A percentile compares a stretch with the other conserved stretches of the same genome.
These are phyloP conservation scores for Corymbia citriodora DNA, from an alignment of 441 rosid species.

Conservation along the genomic window DNA sequence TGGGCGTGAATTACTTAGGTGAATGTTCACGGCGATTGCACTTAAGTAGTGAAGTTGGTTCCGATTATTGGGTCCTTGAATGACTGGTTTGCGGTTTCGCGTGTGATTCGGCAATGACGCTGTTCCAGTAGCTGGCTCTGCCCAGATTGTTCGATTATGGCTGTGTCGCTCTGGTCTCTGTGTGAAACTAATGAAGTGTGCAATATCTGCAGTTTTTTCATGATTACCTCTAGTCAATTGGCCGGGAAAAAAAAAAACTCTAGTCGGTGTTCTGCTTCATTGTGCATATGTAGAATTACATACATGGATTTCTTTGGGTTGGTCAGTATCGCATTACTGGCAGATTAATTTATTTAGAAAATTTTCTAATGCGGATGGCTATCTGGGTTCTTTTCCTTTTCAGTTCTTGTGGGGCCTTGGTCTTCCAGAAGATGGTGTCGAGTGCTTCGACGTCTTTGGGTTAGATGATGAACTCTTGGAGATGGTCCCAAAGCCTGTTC, in stretches of 20 bases:
- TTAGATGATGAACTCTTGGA: conserved; percentile 80
- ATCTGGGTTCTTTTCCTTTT: conserved; percentile 5
- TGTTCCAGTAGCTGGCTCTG: not conserved
- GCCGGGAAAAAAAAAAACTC: not conserved
- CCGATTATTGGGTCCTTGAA: not conserved
- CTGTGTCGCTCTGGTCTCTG: not conserved
- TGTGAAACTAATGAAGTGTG: not conserved
- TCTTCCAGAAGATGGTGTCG: conserved; percentile 52
- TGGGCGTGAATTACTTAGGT: not conserved
- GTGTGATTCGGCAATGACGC: not conserved
- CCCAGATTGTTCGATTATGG: not conserved
- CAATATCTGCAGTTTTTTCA: not conserved
- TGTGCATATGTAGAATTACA: not conserved
- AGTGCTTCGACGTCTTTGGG: conserved; percentile 85
- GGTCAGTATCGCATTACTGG: not conserved
- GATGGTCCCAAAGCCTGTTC: conserved; percentile 87
- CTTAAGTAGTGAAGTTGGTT: not conserved
- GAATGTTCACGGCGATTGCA: not conserved
- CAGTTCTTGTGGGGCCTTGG: conserved; percentile 93
- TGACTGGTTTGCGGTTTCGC: not conserved
- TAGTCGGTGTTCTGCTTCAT: not conserved
- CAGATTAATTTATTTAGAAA: not conserved
- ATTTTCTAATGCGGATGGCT: not conserved
- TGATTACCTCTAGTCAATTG: not conserved
- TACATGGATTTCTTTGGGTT: not conserved